A percentile compares a stretch with the other conserved stretches of the same genome.
phyloP scores from a whole-genome alignment of 257 asterid genomes.

The Solanum tarapatanum region DNA sequence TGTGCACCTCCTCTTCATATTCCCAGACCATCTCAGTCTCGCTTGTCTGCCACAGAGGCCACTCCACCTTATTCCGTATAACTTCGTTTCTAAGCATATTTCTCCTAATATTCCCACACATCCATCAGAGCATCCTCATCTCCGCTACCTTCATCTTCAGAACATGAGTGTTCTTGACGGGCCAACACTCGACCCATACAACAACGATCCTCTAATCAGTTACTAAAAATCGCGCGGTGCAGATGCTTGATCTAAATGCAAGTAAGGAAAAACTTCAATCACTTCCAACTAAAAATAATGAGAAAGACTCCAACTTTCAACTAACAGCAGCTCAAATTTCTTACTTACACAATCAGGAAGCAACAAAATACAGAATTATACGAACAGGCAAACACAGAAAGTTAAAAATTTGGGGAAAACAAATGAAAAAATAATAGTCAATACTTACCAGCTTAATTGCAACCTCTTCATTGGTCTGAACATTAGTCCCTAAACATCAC shows the following conservation, averaged over 20 bases:
- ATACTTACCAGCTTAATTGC: constrained; percentile 79
- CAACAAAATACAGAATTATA: background rate
- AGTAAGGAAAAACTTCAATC: background rate
- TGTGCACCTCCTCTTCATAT: background rate
- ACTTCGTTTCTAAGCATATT: background rate
- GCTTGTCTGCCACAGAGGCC: background rate
- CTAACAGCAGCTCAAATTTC: background rate
- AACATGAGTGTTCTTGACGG: background rate
- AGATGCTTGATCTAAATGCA: background rate
- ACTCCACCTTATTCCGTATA: background rate
- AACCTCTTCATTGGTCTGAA: constrained; percentile 77
- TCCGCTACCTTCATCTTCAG: background rate
- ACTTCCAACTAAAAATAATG: background rate
- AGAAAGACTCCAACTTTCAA: background rate
- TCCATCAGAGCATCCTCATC: background rate
- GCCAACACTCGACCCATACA: background rate
- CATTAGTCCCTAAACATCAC: constrained; percentile 49
- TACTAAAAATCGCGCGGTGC: background rate
- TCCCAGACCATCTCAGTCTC: background rate
- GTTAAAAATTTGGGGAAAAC: background rate
- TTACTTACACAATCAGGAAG: background rate
- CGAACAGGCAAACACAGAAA: background rate
- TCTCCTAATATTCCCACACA: background rate
- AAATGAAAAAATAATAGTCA: background rate
- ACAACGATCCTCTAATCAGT: background rate